Base-by-base conservation (phyloP, 106 monocot species). In the Gastrodia elata region DNA sequence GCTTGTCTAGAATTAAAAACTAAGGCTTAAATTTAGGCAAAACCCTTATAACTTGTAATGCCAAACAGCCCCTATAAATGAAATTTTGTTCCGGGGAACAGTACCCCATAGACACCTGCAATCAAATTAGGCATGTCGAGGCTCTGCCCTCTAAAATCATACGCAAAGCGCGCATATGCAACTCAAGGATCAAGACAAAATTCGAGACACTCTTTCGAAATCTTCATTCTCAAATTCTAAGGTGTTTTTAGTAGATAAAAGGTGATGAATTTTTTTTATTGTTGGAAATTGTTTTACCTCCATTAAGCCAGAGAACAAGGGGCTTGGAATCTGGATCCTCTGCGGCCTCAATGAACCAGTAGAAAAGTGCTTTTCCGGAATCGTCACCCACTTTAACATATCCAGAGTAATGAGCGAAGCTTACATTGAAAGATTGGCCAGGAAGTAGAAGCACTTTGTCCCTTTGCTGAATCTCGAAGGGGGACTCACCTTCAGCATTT, bases 291-390 rank as follows among this genome's bases (percentile, higher is more conserved):
- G 11, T 26, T 37, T 44, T 26, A 91, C 97, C 97, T 91, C 93
- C 97, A 68, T 88, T 98, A 48, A 93, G 91, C 97, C 96, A 97
- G 61, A 97, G 90, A 68, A 90, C 90, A 16, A 97, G 80, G 27
- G 96, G 96, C 77, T 97, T 97, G 44, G 84, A 77, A 22, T 71
- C 79, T 6, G 92, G 90, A 38, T 92, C 92, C 24, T 87, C 83
- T 25, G 26, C 81, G 24, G 96, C 96, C 84, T 97, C 96, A 72
- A 97, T 90, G 88, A 90, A 97, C 96, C 96, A 97, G 71, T 90
- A 97, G 81, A 97, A 97, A 71, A 97, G 88, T 30, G 88, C 80
- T 75, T 84, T 86, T 18, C 86, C 90, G 36, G 72, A 68, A 10
- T 79, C 70, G 71, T 97, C 78, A 74, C 85, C 68, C 40, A 97